Evolutionary conservation across 305 asterid species (phyloP).

Genomic region (Salvia sclarea): DNA sequence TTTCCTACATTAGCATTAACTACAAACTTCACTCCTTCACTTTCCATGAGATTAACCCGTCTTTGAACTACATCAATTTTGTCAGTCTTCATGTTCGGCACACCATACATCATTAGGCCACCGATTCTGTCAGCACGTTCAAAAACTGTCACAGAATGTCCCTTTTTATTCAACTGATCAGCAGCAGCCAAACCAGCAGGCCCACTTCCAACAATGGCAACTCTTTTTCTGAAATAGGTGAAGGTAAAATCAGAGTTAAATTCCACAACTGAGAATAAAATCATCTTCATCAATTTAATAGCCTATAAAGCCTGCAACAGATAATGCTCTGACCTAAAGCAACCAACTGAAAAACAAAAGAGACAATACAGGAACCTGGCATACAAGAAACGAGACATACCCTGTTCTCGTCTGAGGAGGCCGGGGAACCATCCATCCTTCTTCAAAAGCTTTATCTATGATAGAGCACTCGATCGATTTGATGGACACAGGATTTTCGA

Average conservation of each 20-base stretch:
- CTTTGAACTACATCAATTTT: slow-evolving; percentile 85
- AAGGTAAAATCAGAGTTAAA: slow-evolving; percentile 20
- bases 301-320: not conserved
- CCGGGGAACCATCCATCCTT: slow-evolving; percentile 99
- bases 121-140: slow-evolving; percentile 98
- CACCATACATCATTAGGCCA: slow-evolving; percentile 99
- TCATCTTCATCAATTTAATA: not conserved
- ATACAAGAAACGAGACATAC: slow-evolving; percentile 39
- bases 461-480: slow-evolving; percentile 94
- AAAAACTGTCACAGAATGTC: slow-evolving; percentile 84
- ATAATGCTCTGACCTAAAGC: not conserved
- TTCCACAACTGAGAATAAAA: not conserved
- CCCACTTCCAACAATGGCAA: slow-evolving; percentile 93
- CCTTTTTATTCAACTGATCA: slow-evolving; percentile 86
- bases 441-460: slow-evolving; percentile 93
- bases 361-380: not conserved
- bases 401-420: slow-evolving; percentile 84
- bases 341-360: not conserved
- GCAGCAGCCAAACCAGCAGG: slow-evolving; percentile 99
- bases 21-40: slow-evolving; percentile 87
- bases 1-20: slow-evolving; percentile 85
- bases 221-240: slow-evolving; percentile 62
- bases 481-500: slow-evolving; percentile 95
- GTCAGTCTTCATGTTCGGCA: slow-evolving; percentile 98
- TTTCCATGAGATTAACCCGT: slow-evolving; percentile 89